phyloP scores from a whole-genome alignment of 2,329 filamentous ascomycete genomes.

The Alternaria novae-zelandiae region DNA sequence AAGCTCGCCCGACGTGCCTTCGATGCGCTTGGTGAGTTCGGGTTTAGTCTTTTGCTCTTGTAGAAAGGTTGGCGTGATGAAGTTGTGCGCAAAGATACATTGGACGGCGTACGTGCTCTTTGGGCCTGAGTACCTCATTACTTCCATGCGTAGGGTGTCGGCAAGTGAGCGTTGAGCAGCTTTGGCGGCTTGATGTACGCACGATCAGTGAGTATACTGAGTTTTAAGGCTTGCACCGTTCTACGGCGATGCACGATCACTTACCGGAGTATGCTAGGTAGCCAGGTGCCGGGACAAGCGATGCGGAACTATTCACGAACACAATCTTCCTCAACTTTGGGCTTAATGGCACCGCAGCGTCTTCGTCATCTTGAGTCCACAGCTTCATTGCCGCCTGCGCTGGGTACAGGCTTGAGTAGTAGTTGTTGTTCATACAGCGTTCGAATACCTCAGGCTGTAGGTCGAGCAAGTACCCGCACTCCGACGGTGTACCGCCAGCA shows the following conservation, averaged over 20 bases:
- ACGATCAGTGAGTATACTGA: neutral
- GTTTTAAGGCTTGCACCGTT: neutral
- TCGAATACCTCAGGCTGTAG: neutral
- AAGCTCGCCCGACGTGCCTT: constrained; percentile 13
- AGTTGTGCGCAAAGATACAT: constrained; percentile 32
- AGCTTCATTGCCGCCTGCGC: neutral
- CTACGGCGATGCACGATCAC: neutral
- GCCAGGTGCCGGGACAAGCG: neutral
- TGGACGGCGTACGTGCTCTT: constrained; percentile 30
- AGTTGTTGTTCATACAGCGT: neutral
- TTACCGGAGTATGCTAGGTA: neutral
- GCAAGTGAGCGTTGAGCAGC: constrained; percentile 24
- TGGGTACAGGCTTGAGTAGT: neutral
- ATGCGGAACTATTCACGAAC: neutral
- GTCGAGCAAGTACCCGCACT: neutral
- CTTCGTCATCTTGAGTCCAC: neutral
- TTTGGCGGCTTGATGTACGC: constrained; percentile 5
- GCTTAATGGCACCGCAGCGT: neutral
- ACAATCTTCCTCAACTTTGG: neutral
- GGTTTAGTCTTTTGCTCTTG: constrained; percentile 37
- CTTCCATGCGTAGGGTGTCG: constrained; percentile 33
- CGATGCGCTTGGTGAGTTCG: constrained; percentile 32
- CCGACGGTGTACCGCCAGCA: neutral
- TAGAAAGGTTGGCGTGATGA: constrained; percentile 30
- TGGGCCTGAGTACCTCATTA: constrained; percentile 17